Percentiles rank a stretch among this genome's conserved stretches.
Evolutionary conservation across 805 yeast species (phyloP).

Genomic region (Komagataella kurtzmanii): DNA sequence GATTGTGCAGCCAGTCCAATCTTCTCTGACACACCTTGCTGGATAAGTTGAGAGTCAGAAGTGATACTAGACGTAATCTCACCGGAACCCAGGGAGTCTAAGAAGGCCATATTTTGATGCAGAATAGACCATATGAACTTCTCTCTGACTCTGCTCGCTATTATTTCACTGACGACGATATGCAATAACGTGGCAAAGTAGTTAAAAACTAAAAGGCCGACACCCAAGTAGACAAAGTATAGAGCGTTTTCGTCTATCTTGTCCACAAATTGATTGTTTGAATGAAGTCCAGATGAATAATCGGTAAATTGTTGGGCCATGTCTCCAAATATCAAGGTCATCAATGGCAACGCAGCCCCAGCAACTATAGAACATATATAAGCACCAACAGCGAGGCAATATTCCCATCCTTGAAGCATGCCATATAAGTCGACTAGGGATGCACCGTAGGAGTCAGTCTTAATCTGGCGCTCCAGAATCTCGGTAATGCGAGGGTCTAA

Average conservation of each 20-base stretch:
- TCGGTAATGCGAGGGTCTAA: not conserved
- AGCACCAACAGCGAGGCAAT: conserved; percentile 15
- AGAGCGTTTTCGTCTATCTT: conserved; percentile 19
- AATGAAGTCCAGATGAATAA: conserved; percentile 11
- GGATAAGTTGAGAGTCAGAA: conserved; percentile 23
- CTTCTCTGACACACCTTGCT: conserved; percentile 27
- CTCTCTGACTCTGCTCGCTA: conserved; percentile 21
- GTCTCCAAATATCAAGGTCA: conserved; percentile 24
- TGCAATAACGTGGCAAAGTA: conserved; percentile 19
- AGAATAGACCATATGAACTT: conserved; percentile 19
- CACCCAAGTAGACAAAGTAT: conserved; percentile 24
- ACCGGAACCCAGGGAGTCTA: conserved; percentile 26
- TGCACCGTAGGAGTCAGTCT: not conserved
- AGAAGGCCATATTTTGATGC: conserved; percentile 25
- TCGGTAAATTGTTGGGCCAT: conserved; percentile 21
- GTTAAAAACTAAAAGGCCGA: conserved; percentile 18
- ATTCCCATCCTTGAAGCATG: conserved; percentile 9
- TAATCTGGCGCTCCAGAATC: not conserved
- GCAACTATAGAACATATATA: conserved; percentile 18
- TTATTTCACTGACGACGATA: conserved; percentile 24
- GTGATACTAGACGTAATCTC: conserved; percentile 27
- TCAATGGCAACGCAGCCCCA: conserved; percentile 26
- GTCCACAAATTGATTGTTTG: conserved; percentile 16
- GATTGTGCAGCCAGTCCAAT: conserved; percentile 23
- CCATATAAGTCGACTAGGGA: not conserved